Conservation (phyloP, 2,329 filamentous ascomycete genomes). For the Calonectria hongkongensis region DNA sequence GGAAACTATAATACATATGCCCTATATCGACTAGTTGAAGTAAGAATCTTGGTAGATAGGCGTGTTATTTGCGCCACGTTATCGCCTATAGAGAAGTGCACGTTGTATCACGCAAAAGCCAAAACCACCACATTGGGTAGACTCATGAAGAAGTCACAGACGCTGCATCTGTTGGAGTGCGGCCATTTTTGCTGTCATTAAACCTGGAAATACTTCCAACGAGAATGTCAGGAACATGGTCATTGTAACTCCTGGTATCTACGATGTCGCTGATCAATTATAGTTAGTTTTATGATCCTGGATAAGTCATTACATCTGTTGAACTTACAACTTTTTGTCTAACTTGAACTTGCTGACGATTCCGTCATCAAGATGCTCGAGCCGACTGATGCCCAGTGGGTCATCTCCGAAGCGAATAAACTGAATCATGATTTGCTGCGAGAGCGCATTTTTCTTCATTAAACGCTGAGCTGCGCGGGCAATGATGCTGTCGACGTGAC, state of each 20-base stretch:
- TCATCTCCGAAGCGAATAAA: constrained; percentile 36
- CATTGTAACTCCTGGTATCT: constrained; percentile 25
- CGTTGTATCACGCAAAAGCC: too few relatives aligned
- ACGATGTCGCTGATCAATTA: constrained; percentile 30
- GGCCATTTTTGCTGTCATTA: too few relatives aligned
- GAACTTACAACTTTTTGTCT: constrained; percentile 18
- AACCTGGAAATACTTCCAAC: constrained; percentile 27
- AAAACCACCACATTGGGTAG: too few relatives aligned
- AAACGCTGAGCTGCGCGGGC: not conserved
- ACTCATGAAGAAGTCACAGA: too few relatives aligned
- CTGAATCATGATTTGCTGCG: constrained; percentile 35
- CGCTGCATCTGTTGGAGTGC: too few relatives aligned
- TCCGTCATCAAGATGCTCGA: constrained; percentile 25
- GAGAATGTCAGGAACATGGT: constrained; percentile 19
- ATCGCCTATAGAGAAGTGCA: too few relatives aligned
- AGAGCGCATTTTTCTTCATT: not conserved
- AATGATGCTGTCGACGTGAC: not conserved
- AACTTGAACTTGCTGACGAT: not conserved
- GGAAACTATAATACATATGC: too few relatives aligned
- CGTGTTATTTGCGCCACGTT: too few relatives aligned
- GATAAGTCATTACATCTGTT: not conserved
- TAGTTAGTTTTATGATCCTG: not conserved
- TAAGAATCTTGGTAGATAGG: too few relatives aligned
- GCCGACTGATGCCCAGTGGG: not conserved
- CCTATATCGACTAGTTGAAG: too few relatives aligned